Conservation (phyloP, 148 eudicot species). For the Amaranthus hypochondriacus region DNA sequence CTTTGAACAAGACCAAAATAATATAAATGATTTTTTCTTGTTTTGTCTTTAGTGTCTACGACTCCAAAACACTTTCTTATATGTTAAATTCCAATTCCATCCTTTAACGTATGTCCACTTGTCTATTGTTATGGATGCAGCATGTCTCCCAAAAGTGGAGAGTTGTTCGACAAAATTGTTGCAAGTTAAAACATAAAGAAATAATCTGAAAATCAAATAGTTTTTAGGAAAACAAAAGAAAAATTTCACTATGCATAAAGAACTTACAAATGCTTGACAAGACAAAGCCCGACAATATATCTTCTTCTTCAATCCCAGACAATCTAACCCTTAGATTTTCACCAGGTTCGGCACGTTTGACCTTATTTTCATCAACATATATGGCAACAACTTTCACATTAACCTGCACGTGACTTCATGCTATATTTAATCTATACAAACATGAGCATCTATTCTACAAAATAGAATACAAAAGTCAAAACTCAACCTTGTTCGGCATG, state of each 20-base stretch:
- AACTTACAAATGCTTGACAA: constrained; percentile 59
- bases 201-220: no score
- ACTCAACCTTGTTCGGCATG: constrained; percentile 86
- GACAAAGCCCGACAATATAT: constrained; percentile 72
- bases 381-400: constrained; percentile 72
- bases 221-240: not conserved
- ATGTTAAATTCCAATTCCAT: no score
- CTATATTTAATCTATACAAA: not conserved
- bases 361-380: constrained; percentile 72
- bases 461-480: not conserved
- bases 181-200: no score
- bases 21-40: no score
- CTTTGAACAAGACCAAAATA: no score
- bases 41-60: no score
- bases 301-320: constrained; percentile 90
- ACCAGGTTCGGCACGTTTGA: constrained; percentile 75
- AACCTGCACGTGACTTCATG: constrained; percentile 41
- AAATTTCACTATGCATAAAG: not conserved
- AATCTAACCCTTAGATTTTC: constrained; percentile 80
- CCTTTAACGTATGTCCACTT: no score
- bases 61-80: no score
- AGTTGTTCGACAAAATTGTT: no score
- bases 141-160: no score
- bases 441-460: not conserved
- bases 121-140: no score